Conservation (phyloP, 352 stramenopile species). For the Lagenidium sp. region DNA sequence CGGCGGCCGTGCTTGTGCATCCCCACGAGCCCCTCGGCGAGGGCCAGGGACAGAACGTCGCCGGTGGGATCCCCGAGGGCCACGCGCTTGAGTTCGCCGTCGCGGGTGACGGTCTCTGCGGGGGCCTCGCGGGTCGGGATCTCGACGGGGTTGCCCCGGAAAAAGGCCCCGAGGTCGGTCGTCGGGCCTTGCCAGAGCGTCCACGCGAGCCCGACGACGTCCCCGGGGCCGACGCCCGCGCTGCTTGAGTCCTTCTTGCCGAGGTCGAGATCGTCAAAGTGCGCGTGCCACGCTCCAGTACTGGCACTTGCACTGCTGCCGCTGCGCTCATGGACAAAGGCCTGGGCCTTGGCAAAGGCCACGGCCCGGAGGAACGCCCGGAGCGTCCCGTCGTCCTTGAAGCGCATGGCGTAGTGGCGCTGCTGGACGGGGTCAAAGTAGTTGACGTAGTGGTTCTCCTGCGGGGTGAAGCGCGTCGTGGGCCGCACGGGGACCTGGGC, state of each 20-base stretch:
- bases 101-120: constrained; percentile 2
- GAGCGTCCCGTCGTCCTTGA: constrained; percentile 34
- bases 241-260: constrained; percentile 28
- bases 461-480: constrained; percentile 34
- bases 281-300: not conserved
- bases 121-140: constrained; percentile 26
- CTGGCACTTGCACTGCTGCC: too few relatives aligned
- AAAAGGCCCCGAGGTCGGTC: constrained; percentile 20
- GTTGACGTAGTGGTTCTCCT: constrained; percentile 70
- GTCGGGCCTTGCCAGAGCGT: constrained; percentile 35
- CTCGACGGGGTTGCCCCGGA: constrained; percentile 44
- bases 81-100: constrained; percentile 36
- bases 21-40: constrained; percentile 37
- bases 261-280: constrained; percentile 36
- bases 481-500: constrained; percentile 31
- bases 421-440: constrained; percentile 42
- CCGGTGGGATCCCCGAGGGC: constrained; percentile 21
- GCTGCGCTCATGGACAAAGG: constrained; percentile 25
- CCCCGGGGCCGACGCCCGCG: constrained; percentile 21
- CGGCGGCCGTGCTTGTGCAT: constrained; percentile 58
- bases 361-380: constrained; percentile 37
- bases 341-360: constrained; percentile 42
- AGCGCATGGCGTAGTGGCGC: constrained; percentile 74
- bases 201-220: constrained; percentile 43
- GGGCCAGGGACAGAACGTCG: constrained; percentile 17